phyloP scores from a whole-genome alignment of 2,329 filamentous ascomycete genomes.

The Epichloe hybrida region DNA sequence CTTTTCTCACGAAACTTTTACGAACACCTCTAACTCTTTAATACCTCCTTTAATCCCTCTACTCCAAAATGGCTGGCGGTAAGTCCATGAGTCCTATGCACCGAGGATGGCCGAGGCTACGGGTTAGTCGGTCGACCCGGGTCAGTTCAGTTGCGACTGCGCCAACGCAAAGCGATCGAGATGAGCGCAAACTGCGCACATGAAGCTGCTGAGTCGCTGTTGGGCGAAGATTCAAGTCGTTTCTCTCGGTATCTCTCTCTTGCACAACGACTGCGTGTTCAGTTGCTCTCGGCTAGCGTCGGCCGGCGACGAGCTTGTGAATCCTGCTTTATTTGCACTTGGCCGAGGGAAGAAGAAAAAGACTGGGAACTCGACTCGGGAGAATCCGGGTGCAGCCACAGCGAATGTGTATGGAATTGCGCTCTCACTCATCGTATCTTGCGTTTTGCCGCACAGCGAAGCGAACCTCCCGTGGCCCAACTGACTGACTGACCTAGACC shows the following conservation, averaged over 20 bases:
- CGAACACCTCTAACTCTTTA: slow-evolving; percentile 5
- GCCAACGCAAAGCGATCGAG: slow-evolving; percentile 4
- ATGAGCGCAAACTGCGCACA: background rate
- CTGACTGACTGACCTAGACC: no score
- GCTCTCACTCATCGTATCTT: background rate
- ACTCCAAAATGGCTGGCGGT: slow-evolving; percentile 32
- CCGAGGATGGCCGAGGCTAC: background rate
- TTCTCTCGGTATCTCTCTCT: background rate
- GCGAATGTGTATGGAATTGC: background rate
- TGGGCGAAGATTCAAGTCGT: background rate
- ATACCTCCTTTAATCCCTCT: slow-evolving; percentile 5
- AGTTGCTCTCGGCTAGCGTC: background rate
- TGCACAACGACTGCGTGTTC: background rate
- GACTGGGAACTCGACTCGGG: background rate
- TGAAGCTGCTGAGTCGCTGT: background rate
- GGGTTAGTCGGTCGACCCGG: background rate
- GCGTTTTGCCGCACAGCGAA: background rate
- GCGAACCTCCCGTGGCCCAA: background rate
- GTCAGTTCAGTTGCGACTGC: slow-evolving; percentile 11
- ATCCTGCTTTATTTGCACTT: slow-evolving; percentile 1
- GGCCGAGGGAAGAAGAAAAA: background rate
- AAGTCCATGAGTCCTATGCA: slow-evolving; percentile 16
- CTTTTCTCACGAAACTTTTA: slow-evolving; percentile 5
- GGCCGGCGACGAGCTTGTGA: background rate
- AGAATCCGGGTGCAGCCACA: background rate